Conservation (phyloP, 169 alveolate species). For the Babesia bovis region DNA sequence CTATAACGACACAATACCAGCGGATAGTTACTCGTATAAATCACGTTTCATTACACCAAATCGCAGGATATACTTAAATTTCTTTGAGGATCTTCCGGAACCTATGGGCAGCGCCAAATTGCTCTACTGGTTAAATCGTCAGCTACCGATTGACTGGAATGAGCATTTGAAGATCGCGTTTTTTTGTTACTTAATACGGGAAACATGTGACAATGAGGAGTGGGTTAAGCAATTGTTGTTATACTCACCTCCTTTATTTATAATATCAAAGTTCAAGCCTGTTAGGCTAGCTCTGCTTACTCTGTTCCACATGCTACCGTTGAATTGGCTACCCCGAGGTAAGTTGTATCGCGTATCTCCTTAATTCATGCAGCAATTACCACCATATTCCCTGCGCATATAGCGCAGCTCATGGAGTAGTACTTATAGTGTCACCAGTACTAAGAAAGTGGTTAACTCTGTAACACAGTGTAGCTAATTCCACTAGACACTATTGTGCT, state of each 20-base stretch:
- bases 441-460: no score
- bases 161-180: conserved; percentile 22
- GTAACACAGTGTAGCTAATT: no score
- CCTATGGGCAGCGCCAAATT: conserved; percentile 3
- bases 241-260: conserved; percentile 23
- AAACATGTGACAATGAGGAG: conserved; percentile 18
- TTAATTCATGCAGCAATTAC: conserved; percentile 27
- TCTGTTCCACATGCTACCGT: conserved; percentile 53
- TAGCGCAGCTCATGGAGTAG: conserved; percentile 28
- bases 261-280: conserved; percentile 29
- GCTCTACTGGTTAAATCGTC: not conserved
- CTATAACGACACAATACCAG: not conserved
- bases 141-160: conserved; percentile 44
- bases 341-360: not conserved
- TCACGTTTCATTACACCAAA: not conserved
- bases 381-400: conserved; percentile 40
- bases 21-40: no score
- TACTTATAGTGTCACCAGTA: no score
- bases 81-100: conserved; percentile 43
- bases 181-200: conserved; percentile 38
- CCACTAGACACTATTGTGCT: no score
- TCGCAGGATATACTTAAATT: conserved; percentile 20
- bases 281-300: conserved; percentile 18
- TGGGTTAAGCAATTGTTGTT: conserved; percentile 9
- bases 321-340: conserved; percentile 45